phyloP scores from a whole-genome alignment of 495 filamentous ascomycete species.

The Elasticomyces elasticus region DNA sequence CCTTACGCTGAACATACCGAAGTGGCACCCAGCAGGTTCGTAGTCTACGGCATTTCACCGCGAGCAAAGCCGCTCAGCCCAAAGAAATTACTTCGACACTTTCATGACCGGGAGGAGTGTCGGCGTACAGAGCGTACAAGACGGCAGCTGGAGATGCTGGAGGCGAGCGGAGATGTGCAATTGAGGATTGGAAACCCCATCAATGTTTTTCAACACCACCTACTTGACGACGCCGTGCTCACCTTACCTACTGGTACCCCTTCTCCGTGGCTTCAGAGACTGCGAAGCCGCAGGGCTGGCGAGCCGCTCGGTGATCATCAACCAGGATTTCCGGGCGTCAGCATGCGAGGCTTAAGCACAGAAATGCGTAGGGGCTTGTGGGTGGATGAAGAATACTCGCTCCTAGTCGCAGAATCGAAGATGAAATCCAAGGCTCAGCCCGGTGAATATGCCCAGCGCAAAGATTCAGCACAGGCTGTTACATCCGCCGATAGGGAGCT shows the following conservation, averaged over 20 bases:
- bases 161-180: neutral
- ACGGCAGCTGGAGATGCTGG: neutral
- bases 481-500: too few relatives aligned
- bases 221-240: neutral
- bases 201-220: conserved; percentile 1
- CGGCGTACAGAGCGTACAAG: neutral
- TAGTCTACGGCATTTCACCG: neutral
- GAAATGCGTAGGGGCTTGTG: neutral
- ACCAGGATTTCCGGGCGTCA: neutral
- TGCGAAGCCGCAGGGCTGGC: neutral
- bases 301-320: neutral
- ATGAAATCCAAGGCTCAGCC: too few relatives aligned
- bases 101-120: neutral
- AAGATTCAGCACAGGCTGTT: too few relatives aligned
- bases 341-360: neutral
- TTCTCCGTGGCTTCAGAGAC: neutral
- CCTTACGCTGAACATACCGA: neutral
- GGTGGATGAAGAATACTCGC: too few relatives aligned
- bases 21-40: neutral
- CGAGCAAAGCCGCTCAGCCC: neutral
- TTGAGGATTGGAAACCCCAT: neutral
- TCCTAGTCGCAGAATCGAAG: too few relatives aligned
- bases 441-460: too few relatives aligned
- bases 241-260: neutral
- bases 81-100: neutral